A percentile compares a stretch with the other conserved stretches of the same genome.
These are phyloP conservation scores for Yamadazyma dendronema DNA, from an alignment of 1,139 yeast genomes.

Conservation along the genomic window DNA sequence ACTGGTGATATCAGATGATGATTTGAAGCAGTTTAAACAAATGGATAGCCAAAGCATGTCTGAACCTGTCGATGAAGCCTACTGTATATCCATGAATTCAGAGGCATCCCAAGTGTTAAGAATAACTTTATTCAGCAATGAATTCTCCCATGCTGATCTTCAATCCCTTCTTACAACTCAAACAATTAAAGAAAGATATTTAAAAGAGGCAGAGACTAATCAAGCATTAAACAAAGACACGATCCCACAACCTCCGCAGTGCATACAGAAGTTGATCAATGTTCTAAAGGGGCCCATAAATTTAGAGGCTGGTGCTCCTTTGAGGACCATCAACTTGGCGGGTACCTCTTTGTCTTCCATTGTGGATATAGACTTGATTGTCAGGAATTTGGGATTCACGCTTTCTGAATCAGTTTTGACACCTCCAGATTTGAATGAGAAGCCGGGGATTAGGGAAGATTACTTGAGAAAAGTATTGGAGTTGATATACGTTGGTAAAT, in stretches of 20 bases:
- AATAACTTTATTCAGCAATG: slow-evolving; percentile 31
- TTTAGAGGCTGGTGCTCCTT: slow-evolving; percentile 38
- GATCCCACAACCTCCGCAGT: slow-evolving; percentile 51
- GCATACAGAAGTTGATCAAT: slow-evolving; percentile 55
- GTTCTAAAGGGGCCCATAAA: slow-evolving; percentile 63
- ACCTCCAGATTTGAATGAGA: slow-evolving; percentile 51
- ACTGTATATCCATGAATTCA: slow-evolving; percentile 16
- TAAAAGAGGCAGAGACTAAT: slow-evolving; percentile 27
- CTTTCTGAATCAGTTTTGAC: slow-evolving; percentile 44
- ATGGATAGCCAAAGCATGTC: slow-evolving; percentile 8
- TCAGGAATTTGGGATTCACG: slow-evolving; percentile 45
- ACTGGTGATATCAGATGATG: slow-evolving; percentile 25
- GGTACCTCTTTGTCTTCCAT: slow-evolving; percentile 51
- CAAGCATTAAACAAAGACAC: slow-evolving; percentile 28
- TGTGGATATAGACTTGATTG: slow-evolving; percentile 53
- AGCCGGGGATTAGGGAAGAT: slow-evolving; percentile 39
- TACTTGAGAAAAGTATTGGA: slow-evolving; percentile 51
- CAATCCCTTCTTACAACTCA: slow-evolving; percentile 25
- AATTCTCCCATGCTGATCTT: slow-evolving; percentile 22
- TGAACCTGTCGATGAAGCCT: slow-evolving; percentile 34
- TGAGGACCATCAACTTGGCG: slow-evolving; percentile 51
- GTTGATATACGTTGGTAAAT: slow-evolving; percentile 41
- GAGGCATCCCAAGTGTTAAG: slow-evolving; percentile 26
- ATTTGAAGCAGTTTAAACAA: slow-evolving; percentile 18
- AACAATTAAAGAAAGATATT: slow-evolving; percentile 29